These are phyloP conservation scores for Hanseniaspora guilliermondii DNA, from an alignment of 805 yeast species.

Conservation along the genomic window DNA sequence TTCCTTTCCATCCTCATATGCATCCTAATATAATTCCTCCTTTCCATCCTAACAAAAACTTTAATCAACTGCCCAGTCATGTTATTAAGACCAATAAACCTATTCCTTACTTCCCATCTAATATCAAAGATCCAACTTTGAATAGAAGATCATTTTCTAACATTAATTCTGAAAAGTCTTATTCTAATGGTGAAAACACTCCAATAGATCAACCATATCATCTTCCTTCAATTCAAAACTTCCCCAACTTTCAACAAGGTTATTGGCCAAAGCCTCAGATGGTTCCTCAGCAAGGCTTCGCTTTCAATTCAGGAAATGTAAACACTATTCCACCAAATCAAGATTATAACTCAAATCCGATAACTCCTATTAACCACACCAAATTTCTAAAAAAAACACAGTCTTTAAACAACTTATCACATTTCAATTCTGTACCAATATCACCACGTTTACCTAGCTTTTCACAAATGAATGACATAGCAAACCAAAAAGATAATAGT, in stretches of 20 bases:
- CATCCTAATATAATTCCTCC: neutral
- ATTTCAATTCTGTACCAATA: neutral
- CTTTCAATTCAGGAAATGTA: neutral
- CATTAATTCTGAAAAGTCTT: neutral
- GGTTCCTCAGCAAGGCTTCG: neutral
- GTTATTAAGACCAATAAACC: neutral
- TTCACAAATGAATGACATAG: neutral
- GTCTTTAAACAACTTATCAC: neutral
- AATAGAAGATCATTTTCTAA: neutral
- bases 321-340: neutral
- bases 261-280: neutral
- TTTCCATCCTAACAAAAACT: too few species aligned
- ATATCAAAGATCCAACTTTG: neutral
- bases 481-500: neutral
- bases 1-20: neutral
- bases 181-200: neutral
- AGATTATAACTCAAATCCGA: neutral
- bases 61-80: neutral
- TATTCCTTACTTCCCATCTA: neutral
- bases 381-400: neutral
- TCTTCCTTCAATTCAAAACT: neutral
- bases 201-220: neutral
- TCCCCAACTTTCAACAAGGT: neutral
- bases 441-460: neutral
- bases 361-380: neutral